A percentile compares a stretch with the other conserved stretches of the same genome.
Evolutionary conservation across 2,329 filamentous ascomycete species (phyloP).

Genomic region (Botrytis fabae): DNA sequence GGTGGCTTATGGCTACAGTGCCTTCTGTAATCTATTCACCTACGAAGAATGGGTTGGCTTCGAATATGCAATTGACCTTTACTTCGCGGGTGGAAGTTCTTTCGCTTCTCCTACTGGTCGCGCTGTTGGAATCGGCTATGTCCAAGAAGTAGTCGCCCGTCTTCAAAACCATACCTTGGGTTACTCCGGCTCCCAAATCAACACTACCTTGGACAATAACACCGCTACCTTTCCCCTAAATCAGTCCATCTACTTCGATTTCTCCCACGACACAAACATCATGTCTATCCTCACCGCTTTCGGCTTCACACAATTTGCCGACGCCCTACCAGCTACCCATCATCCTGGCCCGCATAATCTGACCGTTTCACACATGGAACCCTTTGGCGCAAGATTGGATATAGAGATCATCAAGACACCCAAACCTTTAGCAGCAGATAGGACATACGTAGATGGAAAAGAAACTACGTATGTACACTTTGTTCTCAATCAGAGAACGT

Average conservation of each 20-base stretch:
- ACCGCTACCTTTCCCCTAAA: conserved; percentile 70
- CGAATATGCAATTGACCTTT: conserved; percentile 69
- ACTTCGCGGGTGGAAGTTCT: conserved; percentile 55
- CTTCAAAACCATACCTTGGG: conserved; percentile 65
- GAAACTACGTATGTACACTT: conserved; percentile 73
- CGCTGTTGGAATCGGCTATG: conserved; percentile 72
- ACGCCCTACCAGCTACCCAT: conserved; percentile 55
- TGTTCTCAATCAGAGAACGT: conserved; percentile 70
- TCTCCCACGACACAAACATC: conserved; percentile 76
- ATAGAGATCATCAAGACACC: conserved; percentile 73
- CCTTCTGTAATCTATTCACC: conserved; percentile 73
- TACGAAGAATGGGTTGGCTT: conserved; percentile 73
- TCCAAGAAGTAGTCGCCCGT: conserved; percentile 71
- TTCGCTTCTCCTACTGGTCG: conserved; percentile 46
- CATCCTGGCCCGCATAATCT: conserved; percentile 62
- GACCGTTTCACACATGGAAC: conserved; percentile 66
- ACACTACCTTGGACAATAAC: conserved; percentile 69
- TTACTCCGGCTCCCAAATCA: conserved; percentile 61
- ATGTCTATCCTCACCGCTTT: conserved; percentile 70
- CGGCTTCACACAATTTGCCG: conserved; percentile 67
- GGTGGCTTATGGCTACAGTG: conserved; percentile 72
- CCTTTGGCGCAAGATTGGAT: conserved; percentile 71
- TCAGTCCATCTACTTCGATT: conserved; percentile 74
- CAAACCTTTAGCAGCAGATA: conserved; percentile 57
- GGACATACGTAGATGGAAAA: conserved; percentile 48